Evolutionary conservation across 1,284 basidiomycete species (phyloP).

Genomic region (Trichosporon asahii): DNA sequence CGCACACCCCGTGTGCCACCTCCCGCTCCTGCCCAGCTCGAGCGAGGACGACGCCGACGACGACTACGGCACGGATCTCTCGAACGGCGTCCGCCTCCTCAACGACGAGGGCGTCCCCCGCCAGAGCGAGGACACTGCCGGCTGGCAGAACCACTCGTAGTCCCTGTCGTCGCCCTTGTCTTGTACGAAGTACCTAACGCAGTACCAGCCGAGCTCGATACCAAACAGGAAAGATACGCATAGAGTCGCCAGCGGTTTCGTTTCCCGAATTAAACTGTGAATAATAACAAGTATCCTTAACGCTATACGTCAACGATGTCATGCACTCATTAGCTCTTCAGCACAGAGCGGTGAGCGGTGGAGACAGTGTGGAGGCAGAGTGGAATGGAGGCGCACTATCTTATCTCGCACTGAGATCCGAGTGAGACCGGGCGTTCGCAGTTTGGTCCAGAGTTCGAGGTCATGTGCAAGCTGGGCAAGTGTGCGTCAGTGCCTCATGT

Average conservation of each 20-base stretch:
- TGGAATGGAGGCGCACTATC: too few relatives aligned
- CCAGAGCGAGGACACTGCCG: slow-evolving; percentile 42
- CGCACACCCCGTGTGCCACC: slow-evolving; percentile 58
- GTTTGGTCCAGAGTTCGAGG: background rate
- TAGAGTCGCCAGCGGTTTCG: too few relatives aligned
- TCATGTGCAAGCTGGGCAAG: background rate
- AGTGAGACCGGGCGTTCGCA: background rate
- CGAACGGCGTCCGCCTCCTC: slow-evolving; percentile 31
- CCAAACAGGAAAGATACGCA: too few relatives aligned
- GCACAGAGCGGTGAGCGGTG: too few relatives aligned
- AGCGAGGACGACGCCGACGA: slow-evolving; percentile 29
- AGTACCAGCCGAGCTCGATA: too few relatives aligned
- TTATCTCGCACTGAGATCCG: background rate
- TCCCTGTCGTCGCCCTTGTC: background rate
- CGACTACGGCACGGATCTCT: slow-evolving; percentile 25
- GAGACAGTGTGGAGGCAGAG: too few relatives aligned
- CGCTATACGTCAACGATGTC: background rate
- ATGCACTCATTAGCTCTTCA: too few relatives aligned
- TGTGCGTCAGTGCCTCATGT: background rate
- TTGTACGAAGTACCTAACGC: background rate
- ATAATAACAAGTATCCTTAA: background rate
- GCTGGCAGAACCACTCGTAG: slow-evolving; percentile 15
- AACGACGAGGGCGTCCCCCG: slow-evolving; percentile 33
- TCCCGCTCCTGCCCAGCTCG: slow-evolving; percentile 64
- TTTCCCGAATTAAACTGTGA: too few relatives aligned